phyloP scores from a whole-genome alignment of 108 stramenopile genomes.

The Aurantiochytrium sp. region DNA sequence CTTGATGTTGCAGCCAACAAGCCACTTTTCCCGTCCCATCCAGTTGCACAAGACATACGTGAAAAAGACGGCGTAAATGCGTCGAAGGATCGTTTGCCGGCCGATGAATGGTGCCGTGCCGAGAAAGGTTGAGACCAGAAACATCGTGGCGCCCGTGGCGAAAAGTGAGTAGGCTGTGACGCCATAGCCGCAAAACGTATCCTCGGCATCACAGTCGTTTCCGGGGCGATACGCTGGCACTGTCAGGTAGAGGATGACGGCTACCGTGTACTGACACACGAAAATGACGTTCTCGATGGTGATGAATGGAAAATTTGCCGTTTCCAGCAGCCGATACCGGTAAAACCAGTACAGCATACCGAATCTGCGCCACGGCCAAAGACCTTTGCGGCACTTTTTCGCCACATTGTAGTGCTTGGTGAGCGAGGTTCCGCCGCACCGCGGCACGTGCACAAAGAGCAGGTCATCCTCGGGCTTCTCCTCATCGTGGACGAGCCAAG shows the following conservation, averaged over 20 bases:
- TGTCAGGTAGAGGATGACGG: background rate
- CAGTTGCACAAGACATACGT: slow-evolving; percentile 43
- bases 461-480: slow-evolving; percentile 22
- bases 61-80: slow-evolving; percentile 48
- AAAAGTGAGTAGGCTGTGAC: background rate
- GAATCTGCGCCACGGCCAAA: slow-evolving; percentile 12
- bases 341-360: slow-evolving; percentile 51
- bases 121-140: slow-evolving; percentile 40
- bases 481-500: background rate
- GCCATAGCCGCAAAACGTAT: background rate
- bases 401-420: slow-evolving; percentile 53
- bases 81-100: slow-evolving; percentile 35
- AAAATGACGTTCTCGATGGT: slow-evolving; percentile 35
- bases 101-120: slow-evolving; percentile 55
- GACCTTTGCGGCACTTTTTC: slow-evolving; percentile 27
- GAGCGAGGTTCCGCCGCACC: slow-evolving; percentile 55
- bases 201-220: background rate
- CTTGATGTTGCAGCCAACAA: slow-evolving; percentile 47
- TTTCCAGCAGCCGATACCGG: slow-evolving; percentile 47
- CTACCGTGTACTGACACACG: background rate
- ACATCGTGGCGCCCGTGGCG: slow-evolving; percentile 21
- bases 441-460: slow-evolving; percentile 57
- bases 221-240: background rate
- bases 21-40: slow-evolving; percentile 44
- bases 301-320: slow-evolving; percentile 48